phyloP scores from a whole-genome alignment of 306 rosid genomes.

The Cucumis melo region DNA sequence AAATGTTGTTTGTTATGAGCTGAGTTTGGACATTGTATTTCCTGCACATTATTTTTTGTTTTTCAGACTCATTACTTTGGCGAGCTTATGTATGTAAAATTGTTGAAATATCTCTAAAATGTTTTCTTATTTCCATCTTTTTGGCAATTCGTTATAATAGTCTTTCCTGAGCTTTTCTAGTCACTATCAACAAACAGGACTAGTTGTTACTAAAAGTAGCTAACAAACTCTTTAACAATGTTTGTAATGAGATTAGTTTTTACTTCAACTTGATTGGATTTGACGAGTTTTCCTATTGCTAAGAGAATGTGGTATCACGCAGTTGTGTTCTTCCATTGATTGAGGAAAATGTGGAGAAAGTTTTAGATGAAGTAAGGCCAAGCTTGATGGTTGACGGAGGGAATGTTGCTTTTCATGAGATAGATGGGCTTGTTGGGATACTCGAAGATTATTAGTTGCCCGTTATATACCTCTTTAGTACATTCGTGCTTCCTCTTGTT shows the following conservation, averaged over 20 bases:
- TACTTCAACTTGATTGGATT: background rate
- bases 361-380: slow-evolving; percentile 92
- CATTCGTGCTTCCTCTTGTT: slow-evolving; percentile 8
- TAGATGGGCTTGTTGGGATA: slow-evolving; percentile 86
- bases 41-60: too few species aligned
- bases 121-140: too few species aligned
- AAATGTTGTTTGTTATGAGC: too few species aligned
- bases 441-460: slow-evolving; percentile 9
- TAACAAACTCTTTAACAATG: background rate
- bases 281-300: background rate
- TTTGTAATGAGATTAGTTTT: too few species aligned
- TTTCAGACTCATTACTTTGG: too few species aligned
- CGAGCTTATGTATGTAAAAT: background rate
- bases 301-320: slow-evolving; percentile 65
- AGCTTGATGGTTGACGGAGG: slow-evolving; percentile 95
- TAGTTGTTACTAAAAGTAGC: background rate
- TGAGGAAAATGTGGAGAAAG: slow-evolving; percentile 91
- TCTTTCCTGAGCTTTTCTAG: too few species aligned
- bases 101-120: too few species aligned
- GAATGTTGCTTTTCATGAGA: slow-evolving; percentile 87
- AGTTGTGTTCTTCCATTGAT: slow-evolving; percentile 69
- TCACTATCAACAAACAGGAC: background rate
- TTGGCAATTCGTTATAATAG: too few species aligned
- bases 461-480: background rate
- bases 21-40: too few species aligned